These are phyloP conservation scores for Haematococcus lacustris DNA, from an alignment of 139 green algal genomes.

Conservation along the genomic window DNA sequence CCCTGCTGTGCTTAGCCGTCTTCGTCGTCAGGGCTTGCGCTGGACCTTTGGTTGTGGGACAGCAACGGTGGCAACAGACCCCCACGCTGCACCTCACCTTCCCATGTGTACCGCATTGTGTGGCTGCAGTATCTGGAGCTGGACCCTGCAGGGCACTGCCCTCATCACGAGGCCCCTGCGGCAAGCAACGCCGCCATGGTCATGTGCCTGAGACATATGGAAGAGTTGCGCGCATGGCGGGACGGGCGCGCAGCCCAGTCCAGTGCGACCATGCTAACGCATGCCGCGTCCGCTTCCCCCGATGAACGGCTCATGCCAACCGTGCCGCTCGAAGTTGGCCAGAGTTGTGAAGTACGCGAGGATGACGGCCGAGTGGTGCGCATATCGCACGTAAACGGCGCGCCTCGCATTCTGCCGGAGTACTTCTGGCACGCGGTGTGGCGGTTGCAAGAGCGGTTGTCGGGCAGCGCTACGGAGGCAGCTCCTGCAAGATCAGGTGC, in stretches of 20 bases:
- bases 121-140: constrained; percentile 3
- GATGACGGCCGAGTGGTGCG: constrained; percentile 16
- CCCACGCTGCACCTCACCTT: not conserved
- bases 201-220: not conserved
- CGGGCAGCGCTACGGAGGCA: no score
- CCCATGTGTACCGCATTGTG: not conserved
- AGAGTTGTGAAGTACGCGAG: constrained; percentile 13
- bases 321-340: constrained; percentile 12
- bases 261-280: constrained; percentile 13
- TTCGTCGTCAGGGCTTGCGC: not conserved
- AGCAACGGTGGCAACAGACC: not conserved
- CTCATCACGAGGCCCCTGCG: constrained; percentile 50
- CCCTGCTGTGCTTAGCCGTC: not conserved
- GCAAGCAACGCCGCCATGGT: constrained; percentile 19
- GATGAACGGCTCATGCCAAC: constrained; percentile 13
- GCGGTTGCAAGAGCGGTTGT: no score
- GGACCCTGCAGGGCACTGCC: constrained; percentile 38
- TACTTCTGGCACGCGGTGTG: constrained; percentile 16
- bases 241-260: not conserved
- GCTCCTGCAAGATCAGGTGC: no score
- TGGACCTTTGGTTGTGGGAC: not conserved
- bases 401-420: constrained; percentile 23
- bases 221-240: not conserved
- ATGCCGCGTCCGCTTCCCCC: no score
- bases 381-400: constrained; percentile 18